A percentile compares a stretch with the other conserved stretches of the same genome.
phyloP scores from a whole-genome alignment of 331 rosid species.

The Quercus phellos region DNA sequence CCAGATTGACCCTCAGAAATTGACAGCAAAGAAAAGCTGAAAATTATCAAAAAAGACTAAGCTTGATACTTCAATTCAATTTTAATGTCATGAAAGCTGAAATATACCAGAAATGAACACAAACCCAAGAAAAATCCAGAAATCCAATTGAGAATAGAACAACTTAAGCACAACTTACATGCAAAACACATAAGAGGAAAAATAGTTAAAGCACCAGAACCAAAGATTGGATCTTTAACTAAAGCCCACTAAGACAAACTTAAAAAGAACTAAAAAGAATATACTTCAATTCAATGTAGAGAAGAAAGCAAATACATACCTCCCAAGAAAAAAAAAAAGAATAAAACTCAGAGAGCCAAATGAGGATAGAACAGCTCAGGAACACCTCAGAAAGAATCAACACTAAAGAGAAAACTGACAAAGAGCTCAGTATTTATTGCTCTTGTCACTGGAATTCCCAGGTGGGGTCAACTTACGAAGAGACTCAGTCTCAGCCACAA shows the following conservation, averaged over 20 bases:
- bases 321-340: rapidly evolving
- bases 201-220: no score
- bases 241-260: no score
- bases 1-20: conserved; percentile 4
- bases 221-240: no score
- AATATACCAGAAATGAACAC: conserved; percentile 3
- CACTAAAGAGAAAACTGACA: conserved; percentile 4
- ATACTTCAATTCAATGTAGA: no score
- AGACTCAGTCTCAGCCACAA: conserved; percentile 1
- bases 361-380: no score
- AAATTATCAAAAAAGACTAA: not conserved
- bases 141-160: conserved; percentile 3
- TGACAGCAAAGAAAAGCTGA: conserved; percentile 12
- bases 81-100: not conserved
- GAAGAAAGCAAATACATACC: no score
- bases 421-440: conserved; percentile 13
- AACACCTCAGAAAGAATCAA: no score
- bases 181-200: not conserved
- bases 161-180: conserved; percentile 22
- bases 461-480: conserved; percentile 19
- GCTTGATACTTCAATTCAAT: conserved; percentile 15
- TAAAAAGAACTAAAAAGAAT: no score
- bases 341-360: no score
- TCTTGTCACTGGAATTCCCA: conserved; percentile 18
- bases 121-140: conserved; percentile 9